A percentile compares a stretch with the other conserved stretches of the same genome.
Conservation (phyloP, 345 rosid species). For the Euphorbia pulcherrima region DNA sequence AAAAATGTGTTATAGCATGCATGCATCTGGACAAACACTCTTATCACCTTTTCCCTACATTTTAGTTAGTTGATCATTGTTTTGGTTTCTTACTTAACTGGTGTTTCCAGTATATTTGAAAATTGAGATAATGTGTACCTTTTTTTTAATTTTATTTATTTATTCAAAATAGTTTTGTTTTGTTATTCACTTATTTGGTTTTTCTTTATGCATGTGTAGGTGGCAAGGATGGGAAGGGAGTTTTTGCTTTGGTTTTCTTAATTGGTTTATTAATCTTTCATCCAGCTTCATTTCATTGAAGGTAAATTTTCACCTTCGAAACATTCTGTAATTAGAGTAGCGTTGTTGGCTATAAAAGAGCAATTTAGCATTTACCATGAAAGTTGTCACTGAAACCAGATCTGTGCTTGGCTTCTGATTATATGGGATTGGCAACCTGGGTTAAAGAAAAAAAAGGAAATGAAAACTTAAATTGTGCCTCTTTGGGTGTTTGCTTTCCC, state of each 20-base stretch:
- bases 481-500: conserved; percentile 3
- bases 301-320: conserved; percentile 34
- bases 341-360: background rate
- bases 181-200: background rate
- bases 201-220: conserved; percentile 29
- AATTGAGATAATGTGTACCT: background rate
- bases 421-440: background rate
- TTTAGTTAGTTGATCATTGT: background rate
- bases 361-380: background rate
- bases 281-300: conserved; percentile 60
- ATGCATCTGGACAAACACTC: background rate
- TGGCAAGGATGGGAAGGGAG: conserved; percentile 58
- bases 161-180: background rate
- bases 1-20: too few species aligned
- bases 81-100: background rate
- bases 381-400: background rate
- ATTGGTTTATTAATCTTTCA: conserved; percentile 54
- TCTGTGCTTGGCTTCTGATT: background rate
- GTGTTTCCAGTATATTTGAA: background rate
- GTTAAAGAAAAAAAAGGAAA: conserved; percentile 6
- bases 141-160: background rate
- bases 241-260: conserved; percentile 42
- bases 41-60: background rate
- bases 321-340: background rate
- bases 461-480: conserved; percentile 5